Conservation (phyloP, 495 filamentous ascomycete species). For the Pseudevernia furfuracea region DNA sequence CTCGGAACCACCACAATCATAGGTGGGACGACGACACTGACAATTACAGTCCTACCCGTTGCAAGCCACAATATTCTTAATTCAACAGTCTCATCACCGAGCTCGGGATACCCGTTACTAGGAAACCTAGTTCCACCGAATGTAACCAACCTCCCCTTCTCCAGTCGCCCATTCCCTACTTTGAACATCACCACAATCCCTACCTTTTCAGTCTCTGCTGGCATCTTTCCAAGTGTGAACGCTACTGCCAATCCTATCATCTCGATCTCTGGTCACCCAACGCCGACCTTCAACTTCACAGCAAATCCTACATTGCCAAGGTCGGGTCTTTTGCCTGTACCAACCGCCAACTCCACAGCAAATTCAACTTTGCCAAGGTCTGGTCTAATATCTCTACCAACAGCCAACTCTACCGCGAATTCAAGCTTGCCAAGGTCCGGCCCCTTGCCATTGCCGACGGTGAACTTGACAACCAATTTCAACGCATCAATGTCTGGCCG, state of each 20-base stretch:
- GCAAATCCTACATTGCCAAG: not conserved
- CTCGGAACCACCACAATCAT: not conserved
- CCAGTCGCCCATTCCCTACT: not conserved
- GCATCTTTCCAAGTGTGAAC: not conserved
- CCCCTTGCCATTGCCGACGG: not conserved
- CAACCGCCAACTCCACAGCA: not conserved
- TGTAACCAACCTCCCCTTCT: not conserved
- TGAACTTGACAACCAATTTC: not conserved
- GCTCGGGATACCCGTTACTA: not conserved
- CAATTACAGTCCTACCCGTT: not conserved
- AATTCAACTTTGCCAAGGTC: not conserved
- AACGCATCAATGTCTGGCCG: not conserved
- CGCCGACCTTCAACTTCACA: not conserved
- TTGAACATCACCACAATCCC: not conserved
- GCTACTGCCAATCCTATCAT: not conserved
- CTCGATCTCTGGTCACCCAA: not conserved
- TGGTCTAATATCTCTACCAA: not conserved
- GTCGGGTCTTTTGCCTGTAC: not conserved
- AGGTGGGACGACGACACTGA: not conserved
- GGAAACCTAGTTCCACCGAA: not conserved
- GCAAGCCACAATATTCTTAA: not conserved
- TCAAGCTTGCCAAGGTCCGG: not conserved
- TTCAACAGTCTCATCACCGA: not conserved
- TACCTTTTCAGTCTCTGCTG: not conserved
- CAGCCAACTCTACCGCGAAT: not conserved